phyloP scores from a whole-genome alignment of 75 land plant species.

The Azolla pinnata region DNA sequence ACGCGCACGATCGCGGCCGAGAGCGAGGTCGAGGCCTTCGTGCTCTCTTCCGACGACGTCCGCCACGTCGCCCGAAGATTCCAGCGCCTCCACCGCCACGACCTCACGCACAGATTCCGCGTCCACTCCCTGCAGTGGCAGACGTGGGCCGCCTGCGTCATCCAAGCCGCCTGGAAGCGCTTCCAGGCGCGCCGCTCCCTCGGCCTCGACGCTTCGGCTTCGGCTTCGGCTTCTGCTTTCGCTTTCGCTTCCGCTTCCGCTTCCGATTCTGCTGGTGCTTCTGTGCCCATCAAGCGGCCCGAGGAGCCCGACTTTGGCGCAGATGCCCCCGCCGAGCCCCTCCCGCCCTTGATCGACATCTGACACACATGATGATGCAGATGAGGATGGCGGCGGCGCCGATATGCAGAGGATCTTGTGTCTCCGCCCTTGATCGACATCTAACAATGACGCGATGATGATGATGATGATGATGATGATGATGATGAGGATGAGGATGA shows the following conservation, averaged over 20 bases:
- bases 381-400: no score
- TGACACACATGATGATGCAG: no score
- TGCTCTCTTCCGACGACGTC: conserved; percentile 59
- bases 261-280: conserved; percentile 22
- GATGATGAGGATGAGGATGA: no score
- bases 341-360: no score
- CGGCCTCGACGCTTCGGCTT: conserved; percentile 1
- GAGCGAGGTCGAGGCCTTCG: conserved; percentile 69
- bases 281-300: conserved; percentile 31
- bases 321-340: no score
- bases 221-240: conserved; percentile 49
- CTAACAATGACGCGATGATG: no score
- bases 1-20: conserved; percentile 58
- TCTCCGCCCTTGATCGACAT: no score
- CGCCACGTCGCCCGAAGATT: conserved; percentile 74
- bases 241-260: conserved; percentile 67
- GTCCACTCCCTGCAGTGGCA: conserved; percentile 78
- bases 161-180: conserved; percentile 75
- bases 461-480: no score
- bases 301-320: conserved; percentile 61
- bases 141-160: conserved; percentile 72
- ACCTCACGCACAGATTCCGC: conserved; percentile 69
- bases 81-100: conserved; percentile 53
- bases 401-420: no score
- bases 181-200: conserved; percentile 30